phyloP scores from a whole-genome alignment of 148 eudicot genomes.

The Polygonum maritimum region DNA sequence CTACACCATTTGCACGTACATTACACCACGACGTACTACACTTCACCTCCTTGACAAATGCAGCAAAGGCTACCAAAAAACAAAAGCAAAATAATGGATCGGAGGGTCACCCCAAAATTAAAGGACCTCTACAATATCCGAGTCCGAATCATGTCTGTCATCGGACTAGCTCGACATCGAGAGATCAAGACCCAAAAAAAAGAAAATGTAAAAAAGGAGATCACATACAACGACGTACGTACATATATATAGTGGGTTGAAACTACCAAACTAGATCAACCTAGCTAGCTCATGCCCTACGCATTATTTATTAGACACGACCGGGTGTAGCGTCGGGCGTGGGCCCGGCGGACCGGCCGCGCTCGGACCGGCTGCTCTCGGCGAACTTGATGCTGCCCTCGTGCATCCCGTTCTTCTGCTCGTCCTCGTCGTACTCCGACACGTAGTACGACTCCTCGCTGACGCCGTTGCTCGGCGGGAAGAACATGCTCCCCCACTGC shows the following conservation, averaged over 20 bases:
- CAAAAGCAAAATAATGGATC: too few relatives aligned
- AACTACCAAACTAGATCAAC: background rate
- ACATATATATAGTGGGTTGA: background rate
- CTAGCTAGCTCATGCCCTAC: background rate
- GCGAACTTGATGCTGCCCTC: slow-evolving; percentile 45
- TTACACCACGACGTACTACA: too few relatives aligned
- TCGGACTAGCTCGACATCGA: too few relatives aligned
- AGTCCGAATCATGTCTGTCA: too few relatives aligned
- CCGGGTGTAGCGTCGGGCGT: slow-evolving; percentile 14
- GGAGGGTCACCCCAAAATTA: too few relatives aligned
- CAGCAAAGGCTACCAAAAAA: too few relatives aligned
- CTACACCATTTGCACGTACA: too few relatives aligned
- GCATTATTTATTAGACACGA: background rate
- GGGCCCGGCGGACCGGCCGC: slow-evolving; percentile 23
- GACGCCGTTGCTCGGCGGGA: slow-evolving; percentile 18
- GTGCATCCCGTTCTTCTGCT: slow-evolving; percentile 40
- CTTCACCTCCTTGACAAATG: too few relatives aligned
- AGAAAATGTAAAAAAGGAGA: too few relatives aligned
- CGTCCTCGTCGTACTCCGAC: slow-evolving; percentile 34
- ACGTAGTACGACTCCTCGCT: slow-evolving; percentile 33
- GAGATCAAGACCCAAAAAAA: too few relatives aligned
- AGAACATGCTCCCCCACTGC: slow-evolving; percentile 55
- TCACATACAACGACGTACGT: too few relatives aligned
- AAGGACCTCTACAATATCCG: too few relatives aligned
- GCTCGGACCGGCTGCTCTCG: slow-evolving; percentile 31